Base-by-base conservation (phyloP, 1,284 basidiomycete genomes). In the Microbotryum saponariae region DNA sequence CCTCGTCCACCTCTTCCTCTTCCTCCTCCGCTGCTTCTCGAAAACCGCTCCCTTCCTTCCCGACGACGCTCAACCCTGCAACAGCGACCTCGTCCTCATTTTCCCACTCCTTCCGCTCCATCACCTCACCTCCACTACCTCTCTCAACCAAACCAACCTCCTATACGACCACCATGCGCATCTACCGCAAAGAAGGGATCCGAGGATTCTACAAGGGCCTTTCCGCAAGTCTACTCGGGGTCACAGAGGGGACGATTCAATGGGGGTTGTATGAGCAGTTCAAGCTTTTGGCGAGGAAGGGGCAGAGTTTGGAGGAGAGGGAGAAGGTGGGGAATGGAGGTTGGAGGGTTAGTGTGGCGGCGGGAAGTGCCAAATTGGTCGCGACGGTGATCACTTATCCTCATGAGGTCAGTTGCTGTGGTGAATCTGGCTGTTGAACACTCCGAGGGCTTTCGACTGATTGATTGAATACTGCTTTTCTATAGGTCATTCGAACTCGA, bases 191-290 rank as follows among this genome's bases (percentile, higher is more conserved):
- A 64, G 91, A 97, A 74, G 96, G 96, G 1, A 69, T 94, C 4
- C 78, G 80, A 18, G 96, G 94, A 0, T 87, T 97, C 68, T 98
- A 99, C 78, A 90, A 91, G 75, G 96, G 96, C 4, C 78, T 99
- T 52, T 91, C 87, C 66, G 96, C 96, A 54, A 91, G 88, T 70
- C 93, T 97, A 76, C 81, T 99, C 20, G 96, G 96, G 37, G 94
- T 97, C 8, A 89, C 91, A 20, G 96, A 99, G 76, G 88, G 88
- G 5, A 93, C 93, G 23, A 97, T 98, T 60, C 94, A 97, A 74
- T 99, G 96, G 96, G 88, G 89, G 23, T 78, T 99, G 14, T 98
- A 99, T 75, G 96, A 98, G 65, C 64, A 68, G 62, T 73, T 74
- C 60, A 74, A 74, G 58, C 53, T 48, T 20, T 62, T 72, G 56